Base-by-base conservation (phyloP, 1,284 basidiomycete species). In the Ganoderma sinense region DNA sequence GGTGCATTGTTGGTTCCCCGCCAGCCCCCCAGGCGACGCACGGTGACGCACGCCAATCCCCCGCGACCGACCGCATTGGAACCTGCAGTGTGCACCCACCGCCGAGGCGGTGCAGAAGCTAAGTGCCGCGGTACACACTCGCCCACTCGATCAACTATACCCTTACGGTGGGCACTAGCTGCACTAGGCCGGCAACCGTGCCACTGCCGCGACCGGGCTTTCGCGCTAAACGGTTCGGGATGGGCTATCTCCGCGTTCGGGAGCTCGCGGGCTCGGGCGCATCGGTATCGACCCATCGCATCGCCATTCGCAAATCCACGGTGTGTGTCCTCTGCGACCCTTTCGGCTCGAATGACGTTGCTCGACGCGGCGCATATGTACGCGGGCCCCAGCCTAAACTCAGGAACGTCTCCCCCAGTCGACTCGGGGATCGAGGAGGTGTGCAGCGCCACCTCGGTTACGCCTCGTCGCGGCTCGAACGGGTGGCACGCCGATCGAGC, bases 181-280 rank as follows among this genome's bases (percentile, higher is more conserved):
- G 31, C 33, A 39, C 56, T 31, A 59, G 20, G 11, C 55, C 55
- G 13, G 29, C 2, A 13, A 41, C 16, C 4, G 41, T 36, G 41
- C 41, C 14, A 18, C 13, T 56, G 16, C 33, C 56, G 39, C 39
- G 36, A 61, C 59, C 59, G 59, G 59, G 36, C 39, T 61, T 61
- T 61, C 59, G 59, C 59, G 59, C 59, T 61, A 41, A 61, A 40
- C 59, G 23, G 39, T 39, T 23, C 59, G 39, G 39, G 36, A 41
- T 26, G 36, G 23, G 14, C 36, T 61, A 61, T 61, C 59, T 43
- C 59, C 59, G 59, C 59, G 40, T 40, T 16, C 40, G 23, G 59
- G 23, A 6, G 36, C 11, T 61, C n/a, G 39, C 59, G 39, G 39
- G 59, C 59, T 36, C 20, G 39, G 39, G 59, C 59, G 59, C 20